These are phyloP conservation scores for Yamadazyma takamatsuzukensis DNA, from an alignment of 805 yeast species.

Conservation along the genomic window DNA sequence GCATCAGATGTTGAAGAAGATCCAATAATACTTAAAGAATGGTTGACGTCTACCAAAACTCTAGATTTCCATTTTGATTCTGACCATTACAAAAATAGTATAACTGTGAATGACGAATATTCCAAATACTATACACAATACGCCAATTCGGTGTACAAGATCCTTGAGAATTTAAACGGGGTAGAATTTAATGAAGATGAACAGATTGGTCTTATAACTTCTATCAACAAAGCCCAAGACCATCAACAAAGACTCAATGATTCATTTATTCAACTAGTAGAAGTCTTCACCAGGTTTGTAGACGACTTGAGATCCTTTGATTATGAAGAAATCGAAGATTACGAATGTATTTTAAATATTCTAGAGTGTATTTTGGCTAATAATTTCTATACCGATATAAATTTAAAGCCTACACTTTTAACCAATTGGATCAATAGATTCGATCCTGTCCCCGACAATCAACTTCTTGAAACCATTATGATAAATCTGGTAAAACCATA, in stretches of 20 bases:
- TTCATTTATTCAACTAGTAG: conserved; percentile 25
- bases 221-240: background rate
- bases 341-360: conserved; percentile 46
- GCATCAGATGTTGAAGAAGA: conserved; percentile 5
- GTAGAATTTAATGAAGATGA: conserved; percentile 16
- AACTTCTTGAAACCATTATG: conserved; percentile 45
- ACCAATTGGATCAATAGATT: conserved; percentile 66
- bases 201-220: conserved; percentile 30
- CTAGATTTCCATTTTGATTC: conserved; percentile 40
- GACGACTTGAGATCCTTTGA: conserved; percentile 20
- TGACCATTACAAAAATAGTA: conserved; percentile 34
- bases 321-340: conserved; percentile 20
- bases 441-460: conserved; percentile 61
- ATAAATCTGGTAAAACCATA: conserved; percentile 43
- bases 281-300: conserved; percentile 22
- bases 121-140: conserved; percentile 44
- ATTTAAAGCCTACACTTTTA: conserved; percentile 41
- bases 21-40: conserved; percentile 41
- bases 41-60: conserved; percentile 39
- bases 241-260: conserved; percentile 12
- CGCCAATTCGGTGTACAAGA: conserved; percentile 48
- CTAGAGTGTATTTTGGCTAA: conserved; percentile 57
- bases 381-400: conserved; percentile 36
- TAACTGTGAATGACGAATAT: conserved; percentile 37
- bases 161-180: conserved; percentile 38